phyloP scores from a whole-genome alignment of 2,329 filamentous ascomycete genomes.

The Pseudocercospora vitis region DNA sequence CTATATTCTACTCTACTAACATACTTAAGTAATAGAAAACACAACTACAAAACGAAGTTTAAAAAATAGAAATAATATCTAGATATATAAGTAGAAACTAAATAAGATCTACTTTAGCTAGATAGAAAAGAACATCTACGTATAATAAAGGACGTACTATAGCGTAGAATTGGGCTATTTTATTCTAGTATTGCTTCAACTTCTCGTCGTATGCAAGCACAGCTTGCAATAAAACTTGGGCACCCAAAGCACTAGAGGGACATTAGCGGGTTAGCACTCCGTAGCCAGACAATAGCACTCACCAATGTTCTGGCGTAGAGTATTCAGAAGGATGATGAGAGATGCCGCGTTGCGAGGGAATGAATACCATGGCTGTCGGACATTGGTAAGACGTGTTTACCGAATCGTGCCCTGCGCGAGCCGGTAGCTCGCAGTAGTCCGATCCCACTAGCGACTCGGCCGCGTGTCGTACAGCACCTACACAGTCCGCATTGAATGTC shows the following conservation, averaged over 20 bases:
- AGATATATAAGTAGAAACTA: no score
- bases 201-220: slow-evolving; percentile 34
- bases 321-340: slow-evolving; percentile 31
- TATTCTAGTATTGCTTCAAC: slow-evolving; percentile 13
- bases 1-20: no score
- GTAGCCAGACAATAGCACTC: background rate
- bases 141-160: background rate
- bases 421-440: slow-evolving; percentile 13
- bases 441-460: slow-evolving; percentile 29
- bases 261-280: background rate
- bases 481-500: slow-evolving; percentile 28
- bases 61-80: no score
- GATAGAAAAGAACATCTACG: no score
- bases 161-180: background rate
- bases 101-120: no score
- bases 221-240: slow-evolving; percentile 30
- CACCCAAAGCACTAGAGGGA: slow-evolving; percentile 27
- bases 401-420: slow-evolving; percentile 32
- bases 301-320: slow-evolving; percentile 29
- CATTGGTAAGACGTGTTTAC: slow-evolving; percentile 32
- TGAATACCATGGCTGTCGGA: slow-evolving; percentile 39
- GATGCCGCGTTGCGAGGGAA: slow-evolving; percentile 32
- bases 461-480: slow-evolving; percentile 29
- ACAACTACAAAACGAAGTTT: no score
- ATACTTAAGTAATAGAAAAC: no score